Base-by-base conservation (phyloP, 495 filamentous ascomycete species). In the Elasticomyces elasticus region DNA sequence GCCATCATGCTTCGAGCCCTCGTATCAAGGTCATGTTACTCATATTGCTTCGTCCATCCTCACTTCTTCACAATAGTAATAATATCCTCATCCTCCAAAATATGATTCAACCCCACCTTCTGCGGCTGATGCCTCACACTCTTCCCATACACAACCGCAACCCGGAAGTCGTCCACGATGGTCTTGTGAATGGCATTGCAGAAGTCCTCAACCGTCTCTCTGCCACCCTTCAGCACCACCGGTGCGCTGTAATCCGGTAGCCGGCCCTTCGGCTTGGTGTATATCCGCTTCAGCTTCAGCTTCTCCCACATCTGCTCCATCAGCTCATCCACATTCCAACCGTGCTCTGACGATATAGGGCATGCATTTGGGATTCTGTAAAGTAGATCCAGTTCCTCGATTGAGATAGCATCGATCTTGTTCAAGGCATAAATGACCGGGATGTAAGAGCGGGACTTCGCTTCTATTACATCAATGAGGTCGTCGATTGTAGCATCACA, bases 41-140 rank as follows among this genome's bases (percentile, higher is more conserved):
- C 13, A 40, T 5, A 40, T 13, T 17, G 13, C 13, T n/a, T 13
- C 35, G 4, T 40, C 40, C 5, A 4, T 45, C 45, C 4, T 60
- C 48, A 60, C 47, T 51, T 60, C 54, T 62, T 62, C 47, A 47
- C 48, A 49, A 49, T 79, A 84, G 72, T 78, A 95, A 91, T 86
- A 69, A 98, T 95, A 72, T 98, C 92, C 72, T 97, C 92, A 70
- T 98, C 92, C 44, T 79, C 86, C 62, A 98, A 76, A 75, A 95
- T 87, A 69, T 98, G 92, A 20, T 81, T 71, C 54, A 98, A 77
- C 51, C 92, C 92, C 55, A 98, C 92, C 56, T 89, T 80, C 73
- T 97, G 94, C 57, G 92, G 92, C 72, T 98, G 92, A 74, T 98
- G 92, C 78, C 95, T 97, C 33, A 98, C 92, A 37, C 89, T 95